Evolutionary conservation across 2,329 filamentous ascomycete species (phyloP), one percentile per base, ranked within the genome.

Genomic region (Sporothrix euskadiensis): DNA sequence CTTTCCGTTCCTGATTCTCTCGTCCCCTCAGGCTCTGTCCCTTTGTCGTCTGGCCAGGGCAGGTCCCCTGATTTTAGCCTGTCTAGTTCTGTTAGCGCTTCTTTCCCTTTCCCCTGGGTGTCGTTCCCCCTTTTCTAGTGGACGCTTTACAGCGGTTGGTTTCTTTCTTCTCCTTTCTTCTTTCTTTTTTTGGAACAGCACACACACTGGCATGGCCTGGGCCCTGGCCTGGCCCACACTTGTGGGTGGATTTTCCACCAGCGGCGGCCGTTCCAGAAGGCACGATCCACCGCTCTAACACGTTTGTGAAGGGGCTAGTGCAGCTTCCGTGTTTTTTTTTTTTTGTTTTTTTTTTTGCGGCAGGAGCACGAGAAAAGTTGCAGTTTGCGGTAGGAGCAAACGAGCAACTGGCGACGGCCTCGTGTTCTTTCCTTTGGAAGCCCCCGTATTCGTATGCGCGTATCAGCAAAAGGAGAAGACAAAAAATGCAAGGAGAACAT

Each of bases 161-260:
- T 26, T 26, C 26, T 26, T 2, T 26, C 26, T 26, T 14, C 73
- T 35, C 8, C 8, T 8, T 35, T 35, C 5, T 35, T 14, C 73
- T 56, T 74, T 74, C 69, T 74, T 72, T 72, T 74, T 74, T 72
- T 72, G 73, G 73, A 71, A 63, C 35, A 41, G 30, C 14, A 56
- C 26, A 47, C 30, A 10, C 32, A 59, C 9, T 22, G 22, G 69
- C 54, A 47, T 32, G 69, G 39, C 39, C 69, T 71, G 69, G 54
- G 7, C 54, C 68, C 68, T 57, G 52, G 54, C 19, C n/a, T 63
- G 8, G 44, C 26, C 26, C 44, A 10, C 39, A 66, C 12, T 16
- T 66, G 61, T 44, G 35, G 35, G 71, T 68, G 71, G 59, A 35
- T 39, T 57, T 63, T 63, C 30, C 49, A 57, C 12, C 59, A 39